Base-by-base conservation (phyloP, 768 basidiomycete species). In the Suillus fuscotomentosus region DNA sequence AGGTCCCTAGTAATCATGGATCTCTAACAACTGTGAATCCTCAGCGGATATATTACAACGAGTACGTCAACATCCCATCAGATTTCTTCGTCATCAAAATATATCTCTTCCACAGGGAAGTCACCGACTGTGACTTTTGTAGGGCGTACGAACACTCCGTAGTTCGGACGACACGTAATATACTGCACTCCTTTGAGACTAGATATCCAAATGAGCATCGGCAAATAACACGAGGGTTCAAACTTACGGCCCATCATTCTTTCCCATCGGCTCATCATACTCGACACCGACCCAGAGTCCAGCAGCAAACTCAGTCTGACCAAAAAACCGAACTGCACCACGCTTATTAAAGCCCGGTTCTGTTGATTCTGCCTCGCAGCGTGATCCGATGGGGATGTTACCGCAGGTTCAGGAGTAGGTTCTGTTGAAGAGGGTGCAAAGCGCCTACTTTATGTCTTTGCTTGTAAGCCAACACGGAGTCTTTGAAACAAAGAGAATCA, bases 231-330 rank as follows among this genome's bases (percentile, higher is more conserved):
- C 22, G 60, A 63, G 50, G 48, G 47, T 45, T 5, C 31, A 17
- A 10, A 87, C 95, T 78, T 73, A 97, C 95, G 88, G 89, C 69
- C 97, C 97, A 74, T 98, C 92, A 66, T 96, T 95, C 79, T 96
- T 98, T 11, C 97, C 97, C 31, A 94, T 82, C 4, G 97, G 96
- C 70, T 99, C 97, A 72, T 99, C 97, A 71, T 95, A 93, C 74
- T 97, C 94, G 22, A 99, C 82, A 0, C 97, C 97, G 1, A 98
- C 84, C 96, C 95, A 99, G 0, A 86, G 76, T 0, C 89, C 86
- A 3, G 76, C 72, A 64, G 82, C 85, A 71, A 98, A 97, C 63
- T 83, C 81, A 0, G 95, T 94, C 43, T 79, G 75, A 0, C 97
- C 97, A 36, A 95, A 88, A 69, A 89, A 98, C n/a, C 88, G 82